Conservation (phyloP, 768 basidiomycete genomes). For the Suillus luteus region DNA sequence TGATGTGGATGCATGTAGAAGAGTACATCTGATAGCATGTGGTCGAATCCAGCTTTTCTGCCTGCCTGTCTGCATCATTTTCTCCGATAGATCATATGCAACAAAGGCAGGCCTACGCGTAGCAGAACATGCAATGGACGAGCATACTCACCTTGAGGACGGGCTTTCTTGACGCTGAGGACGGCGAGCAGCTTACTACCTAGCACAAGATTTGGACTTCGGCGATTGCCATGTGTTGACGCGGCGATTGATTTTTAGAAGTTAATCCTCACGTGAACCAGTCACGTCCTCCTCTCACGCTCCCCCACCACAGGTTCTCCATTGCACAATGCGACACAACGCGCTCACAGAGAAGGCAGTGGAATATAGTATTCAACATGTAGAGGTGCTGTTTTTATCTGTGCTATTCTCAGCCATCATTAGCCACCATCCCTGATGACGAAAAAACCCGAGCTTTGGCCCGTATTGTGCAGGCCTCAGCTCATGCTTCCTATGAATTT, state of each 20-base stretch:
- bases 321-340: neutral
- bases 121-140: constrained; percentile 9
- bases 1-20: neutral
- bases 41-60: constrained; percentile 26
- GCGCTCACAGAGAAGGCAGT: neutral
- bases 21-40: constrained; percentile 22
- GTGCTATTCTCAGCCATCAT: neutral
- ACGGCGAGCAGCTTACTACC: constrained; percentile 17
- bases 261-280: constrained; percentile 12
- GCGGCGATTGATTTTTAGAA: constrained; percentile 30
- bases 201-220: constrained; percentile 12
- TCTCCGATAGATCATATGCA: neutral
- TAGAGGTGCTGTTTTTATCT: neutral
- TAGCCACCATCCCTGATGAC: neutral
- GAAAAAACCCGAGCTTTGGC: neutral
- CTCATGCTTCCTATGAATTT: neutral
- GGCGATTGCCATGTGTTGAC: constrained; percentile 28
- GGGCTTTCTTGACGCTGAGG: constrained; percentile 34
- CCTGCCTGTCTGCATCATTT: constrained; percentile 6
- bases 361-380: neutral
- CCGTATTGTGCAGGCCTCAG: neutral
- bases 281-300: neutral
- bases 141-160: constrained; percentile 34
- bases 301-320: neutral
- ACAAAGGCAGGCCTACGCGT: constrained; percentile 2